Conservation (phyloP, 2,329 filamentous ascomycete genomes). For the Corinectria fuckeliana region DNA sequence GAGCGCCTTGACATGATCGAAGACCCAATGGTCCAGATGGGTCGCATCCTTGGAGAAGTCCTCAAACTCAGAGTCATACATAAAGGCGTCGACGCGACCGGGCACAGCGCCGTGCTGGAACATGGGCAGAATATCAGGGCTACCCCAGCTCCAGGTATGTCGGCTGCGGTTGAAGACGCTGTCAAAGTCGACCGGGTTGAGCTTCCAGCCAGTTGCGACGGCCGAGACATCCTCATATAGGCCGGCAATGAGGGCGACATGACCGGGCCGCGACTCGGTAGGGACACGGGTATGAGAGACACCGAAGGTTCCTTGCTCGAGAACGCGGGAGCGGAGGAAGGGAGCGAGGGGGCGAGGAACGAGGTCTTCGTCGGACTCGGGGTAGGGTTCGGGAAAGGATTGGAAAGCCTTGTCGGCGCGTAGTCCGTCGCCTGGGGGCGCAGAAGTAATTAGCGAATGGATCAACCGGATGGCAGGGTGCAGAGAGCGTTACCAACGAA, state of each 20-base stretch:
- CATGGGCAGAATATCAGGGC: constrained; percentile 96
- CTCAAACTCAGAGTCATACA: constrained; percentile 83
- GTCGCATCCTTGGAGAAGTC: constrained; percentile 87
- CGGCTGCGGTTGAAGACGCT: constrained; percentile 96
- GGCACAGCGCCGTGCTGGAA: constrained; percentile 92
- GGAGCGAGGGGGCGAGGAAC: constrained; percentile 83
- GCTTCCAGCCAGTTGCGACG: constrained; percentile 96
- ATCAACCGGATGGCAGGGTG: neutral
- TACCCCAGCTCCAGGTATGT: constrained; percentile 99
- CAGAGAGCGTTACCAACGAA: constrained; percentile 75
- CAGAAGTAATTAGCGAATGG: constrained; percentile 15
- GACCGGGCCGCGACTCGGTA: constrained; percentile 93
- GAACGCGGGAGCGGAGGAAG: constrained; percentile 86
- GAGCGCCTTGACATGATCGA: constrained; percentile 87
- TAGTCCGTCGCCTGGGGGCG: constrained; percentile 76
- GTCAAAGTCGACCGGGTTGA: constrained; percentile 98
- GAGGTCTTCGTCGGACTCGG: constrained; percentile 68
- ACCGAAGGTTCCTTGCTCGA: constrained; percentile 92
- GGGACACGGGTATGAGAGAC: constrained; percentile 97
- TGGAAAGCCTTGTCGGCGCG: constrained; percentile 98
- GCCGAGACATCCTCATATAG: constrained; percentile 98
- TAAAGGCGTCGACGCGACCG: constrained; percentile 85
- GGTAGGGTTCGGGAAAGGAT: constrained; percentile 85
- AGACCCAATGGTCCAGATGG: constrained; percentile 90
- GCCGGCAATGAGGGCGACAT: constrained; percentile 95